Base-by-base conservation (phyloP, 345 rosid species). In the Mangifera indica region DNA sequence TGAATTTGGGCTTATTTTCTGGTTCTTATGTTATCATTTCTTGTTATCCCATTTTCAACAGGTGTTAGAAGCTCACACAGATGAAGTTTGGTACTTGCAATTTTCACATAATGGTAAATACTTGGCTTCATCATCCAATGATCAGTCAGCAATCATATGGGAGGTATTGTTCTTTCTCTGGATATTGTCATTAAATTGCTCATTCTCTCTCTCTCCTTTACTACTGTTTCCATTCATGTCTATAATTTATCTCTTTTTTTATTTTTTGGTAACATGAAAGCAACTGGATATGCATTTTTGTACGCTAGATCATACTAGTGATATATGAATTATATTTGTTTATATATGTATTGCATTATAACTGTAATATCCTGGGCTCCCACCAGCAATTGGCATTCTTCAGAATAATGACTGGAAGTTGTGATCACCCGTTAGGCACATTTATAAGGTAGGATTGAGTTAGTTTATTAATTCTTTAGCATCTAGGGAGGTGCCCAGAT, bases 61-160 rank as follows among this genome's bases (percentile, higher is more conserved):
- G 93, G 64, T 84, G 76, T 67, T 88, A 57, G 79, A 88, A 69
- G 85, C 78, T 46, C 93, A 88, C 81, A 76, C 68, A 3, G 89
- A 84, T 75, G 93, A 88, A 72, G 88, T 88, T 45, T 88, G 91
- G 93, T 87, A 82, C 72, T 71, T 88, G 86, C 81, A 84, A 83
- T 88, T 88, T 82, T 88, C 93, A 70, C 89, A 85, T 73, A 83
- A 81, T 55, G 91, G 91, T 54, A 88, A 82, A 71, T 88, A 80
- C 80, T 73, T 88, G 67, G 93, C 93, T 70, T 88, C 93, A 18
- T 74, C 89, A 17, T 88, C 93, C 56, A 78, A 57, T 64, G 93
- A 88, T 80, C 76, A 66, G 13, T 76, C 86, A 34, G 86, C 88
- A 64, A 84, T 88, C 78, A 87, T 88, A 77, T 87, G 91, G 91